Conservation (phyloP, 1,284 basidiomycete species). For the Somion occarium region DNA sequence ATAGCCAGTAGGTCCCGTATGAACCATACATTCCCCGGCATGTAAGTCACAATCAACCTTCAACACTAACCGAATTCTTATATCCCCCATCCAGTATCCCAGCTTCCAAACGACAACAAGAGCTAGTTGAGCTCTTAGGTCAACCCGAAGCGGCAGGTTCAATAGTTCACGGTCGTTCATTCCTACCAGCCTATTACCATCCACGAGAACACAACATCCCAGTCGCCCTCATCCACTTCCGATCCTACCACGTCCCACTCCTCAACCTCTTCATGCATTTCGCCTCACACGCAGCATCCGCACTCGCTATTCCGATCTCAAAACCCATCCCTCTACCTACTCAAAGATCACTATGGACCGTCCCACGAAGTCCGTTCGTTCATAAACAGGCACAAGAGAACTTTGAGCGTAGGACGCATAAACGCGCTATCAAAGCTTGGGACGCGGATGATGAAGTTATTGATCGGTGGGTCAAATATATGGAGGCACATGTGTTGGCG, state of each 20-base stretch:
- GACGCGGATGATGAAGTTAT: conserved; percentile 83
- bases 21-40: neutral
- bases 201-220: conserved; percentile 70
- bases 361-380: conserved; percentile 82
- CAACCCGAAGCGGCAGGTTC: conserved; percentile 28
- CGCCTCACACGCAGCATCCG: conserved; percentile 77
- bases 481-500: conserved; percentile 73
- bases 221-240: conserved; percentile 82
- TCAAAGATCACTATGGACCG: conserved; percentile 82
- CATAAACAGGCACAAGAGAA: conserved; percentile 98
- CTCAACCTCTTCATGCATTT: conserved; percentile 87
- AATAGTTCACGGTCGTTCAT: conserved; percentile 54
- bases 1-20: neutral
- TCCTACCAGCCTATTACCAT: conserved; percentile 50
- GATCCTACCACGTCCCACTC: conserved; percentile 64
- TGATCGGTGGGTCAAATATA: conserved; percentile 79
- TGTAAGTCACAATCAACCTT: neutral
- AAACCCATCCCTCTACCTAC: conserved; percentile 70
- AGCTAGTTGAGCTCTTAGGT: neutral
- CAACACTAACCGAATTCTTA: neutral
- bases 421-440: conserved; percentile 85
- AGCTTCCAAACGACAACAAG: neutral
- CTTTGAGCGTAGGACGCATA: conserved; percentile 84
- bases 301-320: conserved; percentile 81
- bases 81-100: neutral